These are phyloP conservation scores for Geotrichum carabidarum DNA, from an alignment of 1,139 yeast species.

Conservation along the genomic window DNA sequence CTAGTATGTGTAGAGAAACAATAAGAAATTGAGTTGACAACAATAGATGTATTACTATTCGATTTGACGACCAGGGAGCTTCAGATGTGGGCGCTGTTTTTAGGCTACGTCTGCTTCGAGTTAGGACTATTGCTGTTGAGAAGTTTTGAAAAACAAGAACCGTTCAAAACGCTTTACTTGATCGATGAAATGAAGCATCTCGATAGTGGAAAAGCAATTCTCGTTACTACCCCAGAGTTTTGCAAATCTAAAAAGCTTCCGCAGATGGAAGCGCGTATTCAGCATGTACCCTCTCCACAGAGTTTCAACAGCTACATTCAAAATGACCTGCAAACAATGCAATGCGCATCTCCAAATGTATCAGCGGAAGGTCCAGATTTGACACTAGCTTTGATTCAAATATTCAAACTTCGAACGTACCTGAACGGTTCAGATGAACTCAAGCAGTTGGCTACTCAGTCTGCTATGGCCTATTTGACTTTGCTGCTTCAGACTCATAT, in stretches of 20 bases:
- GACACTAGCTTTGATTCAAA: slow-evolving; percentile 6
- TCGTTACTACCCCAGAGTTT: background rate
- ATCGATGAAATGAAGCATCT: too few relatives aligned
- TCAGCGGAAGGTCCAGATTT: background rate
- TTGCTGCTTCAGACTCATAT: background rate
- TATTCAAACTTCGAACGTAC: slow-evolving; percentile 11
- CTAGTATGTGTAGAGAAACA: background rate
- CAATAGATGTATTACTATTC: background rate
- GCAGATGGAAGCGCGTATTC: background rate
- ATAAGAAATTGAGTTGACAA: background rate
- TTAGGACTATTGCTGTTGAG: background rate
- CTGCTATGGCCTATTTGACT: background rate
- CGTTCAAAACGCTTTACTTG: too few relatives aligned
- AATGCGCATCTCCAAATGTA: background rate
- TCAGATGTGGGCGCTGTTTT: background rate
- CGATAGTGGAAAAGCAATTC: background rate
- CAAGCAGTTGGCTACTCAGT: background rate
- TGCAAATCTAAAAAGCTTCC: background rate
- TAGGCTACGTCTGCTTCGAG: background rate
- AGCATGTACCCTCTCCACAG: background rate
- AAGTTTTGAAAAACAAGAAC: too few relatives aligned
- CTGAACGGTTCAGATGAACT: slow-evolving; percentile 1
- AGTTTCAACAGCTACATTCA: background rate
- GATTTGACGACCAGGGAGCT: background rate
- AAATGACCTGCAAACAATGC: background rate